These are phyloP conservation scores for Piper longum DNA, from an alignment of 164 flowering plant genomes.

Conservation along the genomic window DNA sequence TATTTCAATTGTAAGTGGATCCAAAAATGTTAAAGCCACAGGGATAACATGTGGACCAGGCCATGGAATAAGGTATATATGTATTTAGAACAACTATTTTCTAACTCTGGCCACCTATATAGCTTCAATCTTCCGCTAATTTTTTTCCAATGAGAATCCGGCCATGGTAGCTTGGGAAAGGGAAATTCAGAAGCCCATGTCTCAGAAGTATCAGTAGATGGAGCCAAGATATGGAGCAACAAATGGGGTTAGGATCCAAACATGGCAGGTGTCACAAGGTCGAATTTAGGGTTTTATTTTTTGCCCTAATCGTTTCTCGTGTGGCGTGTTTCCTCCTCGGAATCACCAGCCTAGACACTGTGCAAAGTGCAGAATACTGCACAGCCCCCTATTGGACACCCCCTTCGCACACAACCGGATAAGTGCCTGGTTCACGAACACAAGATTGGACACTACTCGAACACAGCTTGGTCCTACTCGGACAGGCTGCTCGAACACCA, in stretches of 20 bases:
- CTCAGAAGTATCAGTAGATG: constrained; percentile 29
- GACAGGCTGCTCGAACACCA: too few species aligned
- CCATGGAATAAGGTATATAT: constrained; percentile 52
- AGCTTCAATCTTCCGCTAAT: too few species aligned
- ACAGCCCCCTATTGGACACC: too few species aligned
- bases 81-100: background rate
- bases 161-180: constrained; percentile 31
- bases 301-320: too few species aligned
- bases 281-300: background rate
- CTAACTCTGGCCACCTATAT: too few species aligned
- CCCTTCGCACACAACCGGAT: too few species aligned
- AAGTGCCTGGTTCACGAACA: too few species aligned
- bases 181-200: constrained; percentile 30
- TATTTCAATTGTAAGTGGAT: constrained; percentile 36
- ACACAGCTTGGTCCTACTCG: too few species aligned
- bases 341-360: too few species aligned
- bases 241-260: constrained; percentile 54
- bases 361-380: too few species aligned
- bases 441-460: too few species aligned
- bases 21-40: constrained; percentile 8
- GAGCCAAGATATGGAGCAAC: constrained; percentile 36
- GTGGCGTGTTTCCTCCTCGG: too few species aligned
- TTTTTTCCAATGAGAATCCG: background rate
- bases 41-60: constrained; percentile 50
- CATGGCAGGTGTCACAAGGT: constrained; percentile 45